Base-by-base conservation (phyloP, 257 asterid species). In the Ilex asprella region DNA sequence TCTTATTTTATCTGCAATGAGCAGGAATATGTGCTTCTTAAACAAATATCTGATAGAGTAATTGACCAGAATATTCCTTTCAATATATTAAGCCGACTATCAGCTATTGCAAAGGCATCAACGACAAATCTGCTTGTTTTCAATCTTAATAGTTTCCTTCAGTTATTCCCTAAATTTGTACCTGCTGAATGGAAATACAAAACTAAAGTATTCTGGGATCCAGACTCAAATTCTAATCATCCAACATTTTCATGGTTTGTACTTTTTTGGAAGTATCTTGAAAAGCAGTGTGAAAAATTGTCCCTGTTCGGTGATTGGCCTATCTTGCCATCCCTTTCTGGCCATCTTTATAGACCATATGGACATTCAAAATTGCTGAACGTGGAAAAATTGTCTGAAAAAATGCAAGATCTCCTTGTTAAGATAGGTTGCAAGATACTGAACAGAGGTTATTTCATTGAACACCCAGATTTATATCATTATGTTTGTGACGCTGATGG, bases 251-350 rank as follows among this genome's bases (percentile, higher is more conserved):
- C 84, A 64, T 91, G 98, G 98, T 84, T 88, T 75, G 67, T 52
- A 66, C 88, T 86, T 64, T 91, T 91, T 65, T 91, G 98, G 98
- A 84, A 60, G 61, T 91, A 88, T 79, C 89, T 91, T 68, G 58
- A 59, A 46, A 79, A 79, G 67, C 83, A 81, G 50, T 84, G 95
- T 76, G 78, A 68, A 61, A 81, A 78, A 52, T 77, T 91, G 70
- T 82, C 89, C 70, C 67, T 70, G 30, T 88, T 91, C 71, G 88
- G 83, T 67, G 95, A 91, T 62, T 91, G 98, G 98, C 98, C 98
- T 62, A 88, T 91, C 71, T 73, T 91, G 55, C 98, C 98, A 64
- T 82, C 92, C 21, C 73, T 67, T 58, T 75, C 84, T 44, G 95
- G 96, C 62, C 88, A 88, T 73, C 59, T 91, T 74, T 82, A 78